These are phyloP conservation scores for Carex parvula DNA, from an alignment of 176 grass and related monocot genomes.

Conservation along the genomic window DNA sequence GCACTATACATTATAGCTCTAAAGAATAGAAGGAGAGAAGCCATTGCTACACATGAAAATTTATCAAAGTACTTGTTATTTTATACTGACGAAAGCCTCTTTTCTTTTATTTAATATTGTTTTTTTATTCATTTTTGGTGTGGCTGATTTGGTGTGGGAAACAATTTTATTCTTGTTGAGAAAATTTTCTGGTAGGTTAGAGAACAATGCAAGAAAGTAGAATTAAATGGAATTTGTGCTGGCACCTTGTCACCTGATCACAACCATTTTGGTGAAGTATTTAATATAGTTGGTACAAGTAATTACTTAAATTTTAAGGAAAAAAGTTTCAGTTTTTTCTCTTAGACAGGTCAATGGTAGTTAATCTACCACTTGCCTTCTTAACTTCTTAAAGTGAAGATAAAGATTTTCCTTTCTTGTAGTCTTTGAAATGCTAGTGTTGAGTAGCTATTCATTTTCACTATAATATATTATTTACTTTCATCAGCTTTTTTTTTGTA, in stretches of 20 bases:
- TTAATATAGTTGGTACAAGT: constrained; percentile 5
- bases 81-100: constrained; percentile 3
- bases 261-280: neutral
- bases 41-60: constrained; percentile 33
- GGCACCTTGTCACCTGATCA: neutral
- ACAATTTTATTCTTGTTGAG: neutral
- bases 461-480: neutral
- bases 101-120: neutral
- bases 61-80: neutral
- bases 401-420: neutral
- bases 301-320: neutral
- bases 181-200: constrained; percentile 17
- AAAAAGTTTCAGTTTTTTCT: neutral
- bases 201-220: neutral
- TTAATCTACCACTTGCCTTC: constrained; percentile 34
- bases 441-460: neutral
- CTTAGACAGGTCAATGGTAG: constrained; percentile 29
- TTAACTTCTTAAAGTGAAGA: neutral
- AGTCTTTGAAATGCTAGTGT: neutral
- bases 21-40: constrained; percentile 58
- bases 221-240: neutral
- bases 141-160: constrained; percentile 7
- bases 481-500: neutral
- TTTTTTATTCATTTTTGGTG: constrained; percentile 13
- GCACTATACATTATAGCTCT: constrained; percentile 29